Evolutionary conservation across 2,329 filamentous ascomycete genomes (phyloP).

Genomic region (Fusarium buxicola): DNA sequence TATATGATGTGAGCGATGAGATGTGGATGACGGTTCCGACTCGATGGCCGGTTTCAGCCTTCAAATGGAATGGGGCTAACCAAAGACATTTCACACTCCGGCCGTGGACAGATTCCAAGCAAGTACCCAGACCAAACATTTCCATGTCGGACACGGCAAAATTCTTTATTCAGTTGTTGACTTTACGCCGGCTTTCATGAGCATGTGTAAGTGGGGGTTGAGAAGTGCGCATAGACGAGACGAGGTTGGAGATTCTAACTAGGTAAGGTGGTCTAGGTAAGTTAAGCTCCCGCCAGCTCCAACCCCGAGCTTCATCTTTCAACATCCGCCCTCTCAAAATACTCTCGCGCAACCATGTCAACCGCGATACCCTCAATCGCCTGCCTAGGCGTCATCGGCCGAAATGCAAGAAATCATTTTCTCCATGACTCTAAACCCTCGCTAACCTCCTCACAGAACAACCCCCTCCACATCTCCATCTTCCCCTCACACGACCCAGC

Average conservation of each 20-base stretch:
- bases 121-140: not conserved
- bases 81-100: conserved; percentile 39
- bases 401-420: conserved; percentile 72
- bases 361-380: conserved; percentile 82
- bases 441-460: conserved; percentile 72
- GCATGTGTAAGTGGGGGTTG: conserved; percentile 12
- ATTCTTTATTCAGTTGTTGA: not conserved
- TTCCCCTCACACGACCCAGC: conserved; percentile 79
- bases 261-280: conserved; percentile 26
- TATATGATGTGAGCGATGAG: not conserved
- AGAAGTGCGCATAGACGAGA: not conserved
- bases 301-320: conserved; percentile 32
- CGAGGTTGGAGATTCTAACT: conserved; percentile 25
- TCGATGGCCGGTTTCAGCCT: conserved; percentile 37
- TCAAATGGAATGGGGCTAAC: conserved; percentile 18
- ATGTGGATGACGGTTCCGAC: conserved; percentile 14
- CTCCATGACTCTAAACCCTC: not conserved
- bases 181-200: not conserved
- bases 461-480: conserved; percentile 91
- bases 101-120: conserved; percentile 1
- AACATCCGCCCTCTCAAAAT: conserved; percentile 30
- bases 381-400: conserved; percentile 93
- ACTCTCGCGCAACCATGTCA: conserved; percentile 59
- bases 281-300: conserved; percentile 35
- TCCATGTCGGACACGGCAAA: not conserved